Evolutionary conservation across 2,329 filamentous ascomycete species (phyloP).

Genomic region (Lecanoromycetidae sp.): DNA sequence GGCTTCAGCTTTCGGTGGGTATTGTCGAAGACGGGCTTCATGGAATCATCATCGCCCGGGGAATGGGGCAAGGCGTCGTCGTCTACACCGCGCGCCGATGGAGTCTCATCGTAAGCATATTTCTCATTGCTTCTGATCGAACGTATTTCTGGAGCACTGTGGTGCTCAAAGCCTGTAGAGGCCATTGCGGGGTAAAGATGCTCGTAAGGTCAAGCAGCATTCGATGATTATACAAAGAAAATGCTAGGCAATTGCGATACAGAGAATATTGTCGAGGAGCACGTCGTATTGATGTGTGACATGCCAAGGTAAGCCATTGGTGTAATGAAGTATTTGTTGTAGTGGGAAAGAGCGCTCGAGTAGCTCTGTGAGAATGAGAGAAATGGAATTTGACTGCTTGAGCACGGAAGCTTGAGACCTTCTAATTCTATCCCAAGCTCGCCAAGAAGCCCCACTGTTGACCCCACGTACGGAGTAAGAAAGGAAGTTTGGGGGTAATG

Average conservation of each 20-base stretch:
- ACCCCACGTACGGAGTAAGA: background rate
- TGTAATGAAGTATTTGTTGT: background rate
- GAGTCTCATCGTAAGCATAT: background rate
- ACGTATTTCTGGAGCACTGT: background rate
- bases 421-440: no score
- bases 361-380: background rate
- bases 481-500: background rate
- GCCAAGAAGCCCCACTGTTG: background rate
- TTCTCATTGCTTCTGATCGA: background rate
- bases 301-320: background rate
- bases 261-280: background rate
- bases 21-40: conserved; percentile 20
- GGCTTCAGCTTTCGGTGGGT: conserved; percentile 34
- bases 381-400: background rate
- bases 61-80: conserved; percentile 6
- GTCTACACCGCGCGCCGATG: conserved; percentile 1
- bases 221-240: background rate
- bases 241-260: background rate
- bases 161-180: conserved; percentile 7
- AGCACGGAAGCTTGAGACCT: background rate
- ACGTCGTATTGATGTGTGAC: background rate
- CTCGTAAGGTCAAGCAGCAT: background rate
- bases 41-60: conserved; percentile 1
- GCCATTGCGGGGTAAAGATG: conserved; percentile 7
- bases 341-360: background rate